Evolutionary conservation across 257 asterid species (phyloP).

Genomic region (Jacaranda copaia): DNA sequence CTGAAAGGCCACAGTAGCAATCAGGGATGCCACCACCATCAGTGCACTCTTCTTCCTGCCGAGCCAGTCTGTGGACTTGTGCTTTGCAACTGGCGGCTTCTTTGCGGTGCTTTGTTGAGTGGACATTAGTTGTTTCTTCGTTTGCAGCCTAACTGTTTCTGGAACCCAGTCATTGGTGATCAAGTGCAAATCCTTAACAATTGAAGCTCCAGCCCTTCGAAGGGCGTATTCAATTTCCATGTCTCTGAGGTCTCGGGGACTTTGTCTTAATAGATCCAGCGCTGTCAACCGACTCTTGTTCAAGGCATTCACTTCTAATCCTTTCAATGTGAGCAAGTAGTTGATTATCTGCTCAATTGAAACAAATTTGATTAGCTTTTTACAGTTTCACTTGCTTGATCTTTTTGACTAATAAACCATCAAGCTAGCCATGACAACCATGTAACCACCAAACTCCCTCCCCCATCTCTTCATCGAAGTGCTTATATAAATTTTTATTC

Average conservation of each 20-base stretch:
- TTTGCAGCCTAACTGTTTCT: conserved; percentile 1
- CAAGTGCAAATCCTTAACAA: conserved; percentile 39
- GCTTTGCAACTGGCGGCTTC: conserved; percentile 25
- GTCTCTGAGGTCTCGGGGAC: conserved; percentile 53
- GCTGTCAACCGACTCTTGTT: conserved; percentile 43
- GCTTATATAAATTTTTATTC: too few species aligned
- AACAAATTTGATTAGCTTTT: background rate
- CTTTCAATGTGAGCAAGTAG: conserved; percentile 37
- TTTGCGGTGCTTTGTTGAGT: conserved; percentile 16
- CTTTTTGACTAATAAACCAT: too few species aligned
- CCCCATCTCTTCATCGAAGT: too few species aligned
- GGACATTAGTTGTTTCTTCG: background rate
- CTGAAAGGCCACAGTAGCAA: conserved; percentile 50
- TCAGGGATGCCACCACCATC: conserved; percentile 51
- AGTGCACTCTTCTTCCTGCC: conserved; percentile 42
- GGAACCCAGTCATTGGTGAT: conserved; percentile 32
- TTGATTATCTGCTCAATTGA: conserved; percentile 45
- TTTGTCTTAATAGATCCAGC: conserved; percentile 46
- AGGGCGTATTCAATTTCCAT: conserved; percentile 47
- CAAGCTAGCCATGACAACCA: too few species aligned
- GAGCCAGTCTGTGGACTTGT: conserved; percentile 42
- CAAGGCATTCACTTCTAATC: conserved; percentile 49
- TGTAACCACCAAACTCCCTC: too few species aligned
- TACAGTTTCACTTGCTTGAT: background rate
- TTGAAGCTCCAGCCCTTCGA: conserved; percentile 41